Evolutionary conservation across 352 stramenopile genomes (phyloP).

Genomic region (Plasmopara muralis): DNA sequence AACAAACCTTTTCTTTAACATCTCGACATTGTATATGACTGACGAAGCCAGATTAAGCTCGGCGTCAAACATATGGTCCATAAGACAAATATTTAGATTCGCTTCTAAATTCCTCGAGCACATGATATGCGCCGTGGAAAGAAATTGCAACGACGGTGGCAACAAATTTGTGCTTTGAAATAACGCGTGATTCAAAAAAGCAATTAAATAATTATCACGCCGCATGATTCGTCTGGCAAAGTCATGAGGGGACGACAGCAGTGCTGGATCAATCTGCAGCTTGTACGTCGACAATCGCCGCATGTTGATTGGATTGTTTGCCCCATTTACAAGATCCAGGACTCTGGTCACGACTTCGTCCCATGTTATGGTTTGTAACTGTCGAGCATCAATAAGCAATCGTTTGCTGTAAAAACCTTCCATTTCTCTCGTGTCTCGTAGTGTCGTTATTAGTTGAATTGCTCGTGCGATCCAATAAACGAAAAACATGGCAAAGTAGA

Average conservation of each 20-base stretch:
- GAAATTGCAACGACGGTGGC: constrained; percentile 61
- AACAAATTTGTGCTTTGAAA: constrained; percentile 86
- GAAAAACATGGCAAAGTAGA: constrained; percentile 94
- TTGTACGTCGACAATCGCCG: constrained; percentile 81
- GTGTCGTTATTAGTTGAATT: constrained; percentile 71
- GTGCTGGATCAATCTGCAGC: constrained; percentile 72
- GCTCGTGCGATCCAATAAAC: constrained; percentile 88
- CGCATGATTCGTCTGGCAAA: constrained; percentile 96
- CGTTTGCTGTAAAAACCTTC: constrained; percentile 88
- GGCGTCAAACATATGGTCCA: constrained; percentile 95
- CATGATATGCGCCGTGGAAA: constrained; percentile 71
- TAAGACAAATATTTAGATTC: constrained; percentile 93
- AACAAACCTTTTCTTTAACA: constrained; percentile 91
- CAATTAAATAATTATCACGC: constrained; percentile 98
- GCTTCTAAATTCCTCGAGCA: constrained; percentile 90
- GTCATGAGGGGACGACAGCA: constrained; percentile 77
- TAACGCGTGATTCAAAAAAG: constrained; percentile 93
- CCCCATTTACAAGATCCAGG: constrained; percentile 61
- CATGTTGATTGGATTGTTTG: constrained; percentile 70
- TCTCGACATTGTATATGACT: constrained; percentile 86
- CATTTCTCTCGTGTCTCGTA: constrained; percentile 88
- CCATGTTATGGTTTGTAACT: constrained; percentile 84
- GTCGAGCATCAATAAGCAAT: constrained; percentile 83
- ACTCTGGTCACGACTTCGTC: constrained; percentile 86
- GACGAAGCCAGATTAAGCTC: constrained; percentile 76